Evolutionary conservation across 345 rosid genomes (phyloP).

Genomic region (Rhodomyrtus tomentosa): DNA sequence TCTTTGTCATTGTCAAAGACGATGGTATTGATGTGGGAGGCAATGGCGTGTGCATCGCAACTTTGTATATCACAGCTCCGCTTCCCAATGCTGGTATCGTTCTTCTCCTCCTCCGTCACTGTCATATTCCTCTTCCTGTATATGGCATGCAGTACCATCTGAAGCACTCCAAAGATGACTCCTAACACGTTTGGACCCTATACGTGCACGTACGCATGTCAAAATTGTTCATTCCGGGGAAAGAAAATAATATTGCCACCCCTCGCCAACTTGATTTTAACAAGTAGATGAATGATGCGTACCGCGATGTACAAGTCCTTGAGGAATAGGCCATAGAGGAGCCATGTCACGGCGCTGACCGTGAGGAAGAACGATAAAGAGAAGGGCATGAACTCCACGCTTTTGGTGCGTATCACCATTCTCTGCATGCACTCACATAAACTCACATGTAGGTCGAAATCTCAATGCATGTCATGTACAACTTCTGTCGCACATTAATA

Average conservation of each 20-base stretch:
- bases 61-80: background rate
- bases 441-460: background rate
- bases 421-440: background rate
- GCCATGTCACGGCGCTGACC: conserved; percentile 26
- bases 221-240: background rate
- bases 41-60: background rate
- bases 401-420: conserved; percentile 11
- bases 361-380: conserved; percentile 22
- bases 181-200: conserved; percentile 32
- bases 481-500: background rate
- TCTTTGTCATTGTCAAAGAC: background rate
- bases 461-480: background rate
- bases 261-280: background rate
- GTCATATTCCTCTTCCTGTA: background rate
- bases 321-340: conserved; percentile 14
- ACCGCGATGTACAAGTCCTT: conserved; percentile 25
- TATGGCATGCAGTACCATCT: conserved; percentile 12
- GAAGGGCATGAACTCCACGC: conserved; percentile 41
- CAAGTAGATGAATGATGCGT: background rate
- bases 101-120: background rate
- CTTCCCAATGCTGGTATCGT: background rate
- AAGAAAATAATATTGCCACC: background rate
- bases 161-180: conserved; percentile 18
- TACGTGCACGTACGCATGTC: background rate
- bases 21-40: background rate